A percentile compares a stretch with the other conserved stretches of the same genome.
Conservation (phyloP, 495 filamentous ascomycete genomes). For the Neurospora sp. region DNA sequence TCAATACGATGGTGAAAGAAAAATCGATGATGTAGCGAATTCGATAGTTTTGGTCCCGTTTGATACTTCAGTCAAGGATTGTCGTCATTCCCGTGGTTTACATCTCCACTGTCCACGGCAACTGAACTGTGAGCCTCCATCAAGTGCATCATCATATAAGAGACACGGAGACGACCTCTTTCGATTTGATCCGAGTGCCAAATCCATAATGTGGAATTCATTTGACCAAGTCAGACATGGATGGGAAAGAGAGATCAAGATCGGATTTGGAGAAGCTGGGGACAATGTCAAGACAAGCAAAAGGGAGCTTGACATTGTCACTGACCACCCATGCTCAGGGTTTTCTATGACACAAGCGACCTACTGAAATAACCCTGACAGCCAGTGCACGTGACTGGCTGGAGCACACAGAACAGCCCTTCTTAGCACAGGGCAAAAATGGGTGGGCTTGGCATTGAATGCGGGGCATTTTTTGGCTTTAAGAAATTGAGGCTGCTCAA, state of each 20-base stretch:
- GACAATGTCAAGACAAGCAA: background rate
- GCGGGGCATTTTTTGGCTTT: constrained; percentile 13
- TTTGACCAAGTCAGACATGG: background rate
- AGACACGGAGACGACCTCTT: too few species aligned
- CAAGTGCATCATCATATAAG: background rate
- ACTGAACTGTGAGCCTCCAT: background rate
- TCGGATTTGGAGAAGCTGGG: background rate
- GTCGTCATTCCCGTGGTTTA: background rate
- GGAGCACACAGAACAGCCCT: constrained; percentile 14
- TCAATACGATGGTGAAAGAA: background rate
- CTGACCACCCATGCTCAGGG: background rate
- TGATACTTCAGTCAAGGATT: background rate
- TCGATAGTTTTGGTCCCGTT: background rate
- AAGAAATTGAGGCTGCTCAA: too few species aligned
- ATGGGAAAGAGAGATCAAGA: background rate
- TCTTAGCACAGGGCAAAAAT: constrained; percentile 11
- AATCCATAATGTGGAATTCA: too few species aligned
- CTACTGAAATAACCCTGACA: background rate
- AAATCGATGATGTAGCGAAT: background rate
- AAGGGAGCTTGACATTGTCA: background rate
- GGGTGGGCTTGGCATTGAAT: constrained; percentile 14
- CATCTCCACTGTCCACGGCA: background rate
- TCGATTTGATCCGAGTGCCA: too few species aligned
- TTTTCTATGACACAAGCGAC: background rate
- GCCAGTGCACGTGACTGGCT: constrained; percentile 12